These are phyloP conservation scores for Teratosphaeria nubilosa DNA, from an alignment of 2,329 filamentous ascomycete species.

Conservation along the genomic window DNA sequence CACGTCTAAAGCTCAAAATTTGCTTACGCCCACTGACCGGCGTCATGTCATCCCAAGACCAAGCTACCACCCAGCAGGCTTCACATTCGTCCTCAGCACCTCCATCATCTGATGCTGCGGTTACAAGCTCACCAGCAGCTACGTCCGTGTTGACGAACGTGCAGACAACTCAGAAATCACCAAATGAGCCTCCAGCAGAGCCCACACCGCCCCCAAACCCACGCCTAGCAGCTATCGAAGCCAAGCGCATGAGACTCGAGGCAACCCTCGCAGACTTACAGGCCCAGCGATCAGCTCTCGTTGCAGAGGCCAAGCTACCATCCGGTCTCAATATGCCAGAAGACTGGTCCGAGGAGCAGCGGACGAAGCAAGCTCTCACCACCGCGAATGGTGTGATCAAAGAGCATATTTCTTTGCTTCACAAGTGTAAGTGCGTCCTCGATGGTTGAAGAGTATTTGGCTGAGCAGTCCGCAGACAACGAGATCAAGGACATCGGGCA, in stretches of 20 bases:
- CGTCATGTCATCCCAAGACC: constrained; percentile 16
- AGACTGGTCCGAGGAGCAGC: constrained; percentile 17
- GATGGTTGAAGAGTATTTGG: neutral
- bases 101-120: constrained; percentile 2
- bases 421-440: constrained; percentile 35
- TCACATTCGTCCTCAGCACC: constrained; percentile 1
- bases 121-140: constrained; percentile 8
- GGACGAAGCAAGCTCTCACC: constrained; percentile 22
- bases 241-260: constrained; percentile 33
- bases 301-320: constrained; percentile 18
- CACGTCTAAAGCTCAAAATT: neutral
- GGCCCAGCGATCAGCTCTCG: constrained; percentile 30
- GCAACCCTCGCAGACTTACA: constrained; percentile 38
- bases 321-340: constrained; percentile 17
- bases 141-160: neutral
- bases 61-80: neutral
- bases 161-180: neutral
- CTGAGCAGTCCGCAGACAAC: constrained; percentile 37
- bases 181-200: neutral
- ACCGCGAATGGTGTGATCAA: constrained; percentile 47
- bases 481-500: constrained; percentile 60
- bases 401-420: constrained; percentile 54
- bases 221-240: constrained; percentile 11
- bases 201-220: constrained; percentile 5
- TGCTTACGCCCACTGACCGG: constrained; percentile 15